Evolutionary conservation across 2,329 filamentous ascomycete genomes (phyloP).

Genomic region (Colletotrichum agaves): DNA sequence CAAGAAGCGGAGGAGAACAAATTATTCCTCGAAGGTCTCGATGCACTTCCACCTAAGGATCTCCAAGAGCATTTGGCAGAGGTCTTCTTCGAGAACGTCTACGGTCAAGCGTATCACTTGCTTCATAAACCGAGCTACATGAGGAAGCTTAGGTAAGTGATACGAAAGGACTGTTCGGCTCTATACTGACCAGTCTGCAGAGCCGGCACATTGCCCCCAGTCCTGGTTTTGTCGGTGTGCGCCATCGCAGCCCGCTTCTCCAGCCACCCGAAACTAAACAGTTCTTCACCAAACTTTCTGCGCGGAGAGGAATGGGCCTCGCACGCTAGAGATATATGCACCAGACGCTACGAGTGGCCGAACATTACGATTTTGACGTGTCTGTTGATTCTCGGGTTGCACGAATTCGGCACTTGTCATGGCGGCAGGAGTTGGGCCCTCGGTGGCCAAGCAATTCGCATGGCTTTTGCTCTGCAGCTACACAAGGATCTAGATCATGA

Average conservation of each 20-base stretch:
- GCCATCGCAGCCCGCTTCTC: conserved; percentile 96
- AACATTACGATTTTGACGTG: conserved; percentile 97
- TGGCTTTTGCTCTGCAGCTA: conserved; percentile 95
- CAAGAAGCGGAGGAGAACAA: conserved; percentile 79
- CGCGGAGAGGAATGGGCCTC: conserved; percentile 92
- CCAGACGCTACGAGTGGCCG: conserved; percentile 89
- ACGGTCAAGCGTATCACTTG: conserved; percentile 93
- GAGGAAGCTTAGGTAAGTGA: conserved; percentile 77
- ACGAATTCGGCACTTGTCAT: conserved; percentile 97
- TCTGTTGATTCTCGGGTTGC: conserved; percentile 85
- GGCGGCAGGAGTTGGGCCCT: conserved; percentile 96
- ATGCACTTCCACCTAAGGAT: conserved; percentile 84
- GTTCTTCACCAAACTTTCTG: conserved; percentile 78
- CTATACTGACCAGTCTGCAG: conserved; percentile 53
- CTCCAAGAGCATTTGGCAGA: conserved; percentile 94
- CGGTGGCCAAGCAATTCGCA: conserved; percentile 92
- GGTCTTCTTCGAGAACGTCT: conserved; percentile 94
- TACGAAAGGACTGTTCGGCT: neutral
- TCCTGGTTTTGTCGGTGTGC: conserved; percentile 92
- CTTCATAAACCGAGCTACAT: conserved; percentile 98
- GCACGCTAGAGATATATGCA: conserved; percentile 86
- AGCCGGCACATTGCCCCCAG: conserved; percentile 83
- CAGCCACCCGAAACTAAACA: conserved; percentile 82
- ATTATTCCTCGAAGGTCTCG: conserved; percentile 82
- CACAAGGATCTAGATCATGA: conserved; percentile 92